Evolutionary conservation across 176 grass and related monocot genomes (phyloP).

Genomic region (Metroxylon sagu): DNA sequence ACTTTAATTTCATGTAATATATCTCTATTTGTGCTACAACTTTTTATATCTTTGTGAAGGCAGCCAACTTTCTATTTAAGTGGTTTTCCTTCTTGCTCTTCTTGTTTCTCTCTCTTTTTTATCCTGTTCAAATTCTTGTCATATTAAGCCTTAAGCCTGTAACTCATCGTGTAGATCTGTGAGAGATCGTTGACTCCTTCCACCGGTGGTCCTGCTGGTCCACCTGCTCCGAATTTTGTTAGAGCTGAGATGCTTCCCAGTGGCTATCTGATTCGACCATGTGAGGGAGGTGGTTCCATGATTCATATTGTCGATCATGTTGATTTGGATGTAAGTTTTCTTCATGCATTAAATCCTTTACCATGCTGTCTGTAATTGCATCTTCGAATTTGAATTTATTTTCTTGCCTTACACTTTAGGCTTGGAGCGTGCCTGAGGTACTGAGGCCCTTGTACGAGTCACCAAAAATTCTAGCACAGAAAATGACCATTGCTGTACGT

Average conservation of each 20-base stretch:
- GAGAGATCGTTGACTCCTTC: slow-evolving; percentile 10
- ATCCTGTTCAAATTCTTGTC: no score
- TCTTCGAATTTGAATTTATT: no score
- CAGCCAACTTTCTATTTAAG: no score
- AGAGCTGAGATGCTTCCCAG: slow-evolving; percentile 5
- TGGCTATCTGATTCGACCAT: slow-evolving; percentile 8
- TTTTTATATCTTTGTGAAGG: no score
- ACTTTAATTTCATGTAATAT: no score
- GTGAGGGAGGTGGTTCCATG: slow-evolving; percentile 11
- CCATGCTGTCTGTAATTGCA: not conserved
- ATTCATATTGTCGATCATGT: slow-evolving; percentile 12
- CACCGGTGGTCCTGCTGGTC: slow-evolving; percentile 7
- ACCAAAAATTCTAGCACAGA: slow-evolving; percentile 85
- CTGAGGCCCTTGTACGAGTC: slow-evolving; percentile 86
- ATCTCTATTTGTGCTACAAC: no score
- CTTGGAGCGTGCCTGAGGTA: slow-evolving; percentile 87
- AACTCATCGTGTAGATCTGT: not conserved
- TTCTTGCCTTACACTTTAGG: slow-evolving; percentile 18
- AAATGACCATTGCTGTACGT: slow-evolving; percentile 83
- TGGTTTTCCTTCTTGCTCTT: no score
- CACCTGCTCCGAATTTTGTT: not conserved
- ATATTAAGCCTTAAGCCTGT: no score
- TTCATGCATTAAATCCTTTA: not conserved
- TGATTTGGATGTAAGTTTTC: slow-evolving; percentile 5
- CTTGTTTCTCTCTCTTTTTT: no score